Evolutionary conservation across 306 rosid species (phyloP).

Genomic region (Pyrus communis): DNA sequence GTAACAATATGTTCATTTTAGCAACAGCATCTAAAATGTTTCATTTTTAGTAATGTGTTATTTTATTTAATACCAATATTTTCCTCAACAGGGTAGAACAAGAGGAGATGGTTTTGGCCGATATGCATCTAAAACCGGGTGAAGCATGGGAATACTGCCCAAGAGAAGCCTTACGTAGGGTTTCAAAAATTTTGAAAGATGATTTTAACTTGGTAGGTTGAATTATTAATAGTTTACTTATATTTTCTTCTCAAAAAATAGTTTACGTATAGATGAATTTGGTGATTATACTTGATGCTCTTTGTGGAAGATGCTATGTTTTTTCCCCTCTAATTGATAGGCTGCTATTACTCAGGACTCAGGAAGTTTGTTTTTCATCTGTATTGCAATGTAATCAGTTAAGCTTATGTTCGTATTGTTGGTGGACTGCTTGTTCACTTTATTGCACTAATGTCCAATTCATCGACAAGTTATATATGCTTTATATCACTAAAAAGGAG

Average conservation of each 20-base stretch:
- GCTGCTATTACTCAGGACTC: background rate
- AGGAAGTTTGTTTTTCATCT: background rate
- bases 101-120: conserved; percentile 90
- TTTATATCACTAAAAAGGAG: background rate
- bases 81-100: conserved; percentile 49
- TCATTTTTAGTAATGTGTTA: background rate
- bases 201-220: conserved; percentile 77
- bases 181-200: conserved; percentile 62
- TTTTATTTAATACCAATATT: conserved; percentile 2
- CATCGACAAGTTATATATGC: background rate
- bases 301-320: background rate
- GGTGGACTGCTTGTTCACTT: background rate
- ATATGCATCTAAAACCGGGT: conserved; percentile 62
- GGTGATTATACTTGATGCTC: background rate
- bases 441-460: background rate
- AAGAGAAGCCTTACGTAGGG: conserved; percentile 72
- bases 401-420: background rate
- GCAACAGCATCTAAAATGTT: background rate
- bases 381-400: background rate
- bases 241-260: too few species aligned
- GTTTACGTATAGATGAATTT: background rate
- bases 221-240: background rate
- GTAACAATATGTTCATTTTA: background rate
- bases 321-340: background rate
- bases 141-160: conserved; percentile 93